Base-by-base conservation (phyloP, 1,284 basidiomycete species). In the Apiotrichum veenhuisii region DNA sequence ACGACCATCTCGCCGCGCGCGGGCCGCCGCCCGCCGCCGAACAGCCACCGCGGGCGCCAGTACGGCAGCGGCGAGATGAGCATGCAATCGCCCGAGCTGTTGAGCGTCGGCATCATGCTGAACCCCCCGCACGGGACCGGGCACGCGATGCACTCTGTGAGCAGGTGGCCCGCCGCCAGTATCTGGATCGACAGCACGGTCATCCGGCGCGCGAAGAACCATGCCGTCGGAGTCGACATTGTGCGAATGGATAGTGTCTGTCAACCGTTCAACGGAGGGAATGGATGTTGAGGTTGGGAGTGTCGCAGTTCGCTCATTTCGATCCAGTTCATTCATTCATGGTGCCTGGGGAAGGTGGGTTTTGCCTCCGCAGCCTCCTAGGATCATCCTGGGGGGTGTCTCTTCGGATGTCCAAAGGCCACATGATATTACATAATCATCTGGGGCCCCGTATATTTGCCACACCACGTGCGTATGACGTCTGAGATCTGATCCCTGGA, bases 31-130 rank as follows among this genome's bases (percentile, higher is more conserved):
- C 41, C 27, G 12, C 52, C 41, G 23, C 60, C 60, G 14, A 44
- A 43, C n/a, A 58, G 23, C 54, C 49, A 63, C 22, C 37, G 51
- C 26, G 65, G 64, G 27, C 64, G 62, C 68, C 66, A 71, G 58
- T 69, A 76, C 4, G 78, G 77, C 34, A 81, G 65, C 2, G 84
- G 84, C 30, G 80, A 79, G 44, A 85, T 79, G 38, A 83, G 77
- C n/a, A 77, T 69, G 37, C 66, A 66, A 52, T 73, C 69, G 20
- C 71, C 72, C 23, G 67, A 54, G 37, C 79, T 73, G 34, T 82
- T 82, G 52, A 94, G 80, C 0, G 91, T 93, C 3, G 90, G 89
- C 26, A 92, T 80, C 91, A 94, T 94, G 48, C 90, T 92, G n/a
- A 87, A 85, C 2, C 91, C 91, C 12, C 57, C 61, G 53, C 75